A percentile compares a stretch with the other conserved stretches of the same genome.
These are phyloP conservation scores for Vigna nakashimae DNA, from an alignment of 306 rosid genomes.

Conservation along the genomic window DNA sequence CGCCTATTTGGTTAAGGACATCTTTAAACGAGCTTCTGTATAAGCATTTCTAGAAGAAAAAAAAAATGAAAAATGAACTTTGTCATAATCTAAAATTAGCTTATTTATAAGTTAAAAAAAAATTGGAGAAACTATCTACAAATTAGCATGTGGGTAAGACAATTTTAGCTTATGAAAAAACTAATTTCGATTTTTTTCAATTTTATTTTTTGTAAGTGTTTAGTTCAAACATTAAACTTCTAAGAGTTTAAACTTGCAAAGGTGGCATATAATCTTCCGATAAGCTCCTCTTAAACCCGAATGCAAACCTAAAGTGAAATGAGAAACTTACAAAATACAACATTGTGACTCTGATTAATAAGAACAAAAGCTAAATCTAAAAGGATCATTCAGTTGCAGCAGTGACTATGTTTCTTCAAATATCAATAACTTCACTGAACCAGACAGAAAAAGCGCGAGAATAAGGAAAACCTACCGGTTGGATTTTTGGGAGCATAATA, in stretches of 20 bases:
- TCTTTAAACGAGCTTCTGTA: too few species aligned
- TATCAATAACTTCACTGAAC: background rate
- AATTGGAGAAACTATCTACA: too few species aligned
- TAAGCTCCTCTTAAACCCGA: background rate
- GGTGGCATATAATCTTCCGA: background rate
- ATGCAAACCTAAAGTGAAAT: constrained; percentile 23
- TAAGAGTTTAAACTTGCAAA: too few species aligned
- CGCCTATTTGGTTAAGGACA: background rate
- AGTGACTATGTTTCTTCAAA: background rate
- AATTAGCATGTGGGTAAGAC: too few species aligned
- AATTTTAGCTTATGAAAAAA: too few species aligned
- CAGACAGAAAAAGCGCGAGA: background rate
- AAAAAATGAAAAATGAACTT: too few species aligned
- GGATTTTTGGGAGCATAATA: constrained; percentile 62
- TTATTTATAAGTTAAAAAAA: too few species aligned
- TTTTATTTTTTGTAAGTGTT: too few species aligned
- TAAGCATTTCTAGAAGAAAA: too few species aligned
- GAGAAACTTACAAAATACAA: constrained; percentile 3
- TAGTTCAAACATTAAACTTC: background rate
- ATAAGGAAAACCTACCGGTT: constrained; percentile 54
- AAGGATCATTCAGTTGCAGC: background rate
- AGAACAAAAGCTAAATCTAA: background rate
- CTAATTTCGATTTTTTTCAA: too few species aligned
- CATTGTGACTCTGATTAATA: background rate
- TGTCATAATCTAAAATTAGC: too few species aligned